Conservation (phyloP, 179 eudicot genomes). For the Sideroxylon spinosum region DNA sequence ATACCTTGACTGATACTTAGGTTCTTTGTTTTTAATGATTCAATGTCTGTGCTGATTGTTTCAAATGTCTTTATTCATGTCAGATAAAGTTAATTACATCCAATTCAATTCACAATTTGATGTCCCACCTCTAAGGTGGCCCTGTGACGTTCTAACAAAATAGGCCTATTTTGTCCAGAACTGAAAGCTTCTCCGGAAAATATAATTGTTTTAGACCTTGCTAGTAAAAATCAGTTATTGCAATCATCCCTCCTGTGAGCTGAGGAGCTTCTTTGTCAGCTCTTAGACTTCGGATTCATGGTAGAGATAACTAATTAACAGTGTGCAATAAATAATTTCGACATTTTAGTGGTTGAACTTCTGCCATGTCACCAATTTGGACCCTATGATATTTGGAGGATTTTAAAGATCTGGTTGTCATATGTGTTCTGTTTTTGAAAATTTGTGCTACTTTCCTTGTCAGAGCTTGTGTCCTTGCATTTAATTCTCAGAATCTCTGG, state of each 20-base stretch:
- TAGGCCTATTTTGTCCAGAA: slow-evolving; percentile 1
- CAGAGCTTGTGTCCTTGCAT: slow-evolving; percentile 7
- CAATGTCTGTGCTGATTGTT: background rate
- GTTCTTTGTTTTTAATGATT: background rate
- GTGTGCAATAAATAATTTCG: background rate
- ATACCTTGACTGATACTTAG: background rate
- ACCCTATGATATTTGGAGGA: slow-evolving; percentile 5
- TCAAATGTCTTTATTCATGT: background rate
- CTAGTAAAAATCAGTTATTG: background rate
- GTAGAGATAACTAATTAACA: slow-evolving; percentile 1
- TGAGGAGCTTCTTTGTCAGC: background rate
- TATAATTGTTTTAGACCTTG: background rate
- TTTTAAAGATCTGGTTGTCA: no score
- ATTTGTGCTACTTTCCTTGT: slow-evolving; percentile 4
- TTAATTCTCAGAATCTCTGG: background rate
- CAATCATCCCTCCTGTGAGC: background rate
- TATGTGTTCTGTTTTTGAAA: slow-evolving; percentile 6
- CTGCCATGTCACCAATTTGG: background rate
- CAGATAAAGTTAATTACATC: background rate
- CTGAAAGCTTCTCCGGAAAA: background rate
- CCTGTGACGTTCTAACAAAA: background rate
- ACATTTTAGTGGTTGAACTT: background rate
- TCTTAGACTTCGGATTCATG: background rate
- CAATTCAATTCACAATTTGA: background rate
- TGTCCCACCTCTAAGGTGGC: background rate